These are phyloP conservation scores for Lactifluus subvellereus DNA, from an alignment of 768 basidiomycete genomes.

Conservation along the genomic window DNA sequence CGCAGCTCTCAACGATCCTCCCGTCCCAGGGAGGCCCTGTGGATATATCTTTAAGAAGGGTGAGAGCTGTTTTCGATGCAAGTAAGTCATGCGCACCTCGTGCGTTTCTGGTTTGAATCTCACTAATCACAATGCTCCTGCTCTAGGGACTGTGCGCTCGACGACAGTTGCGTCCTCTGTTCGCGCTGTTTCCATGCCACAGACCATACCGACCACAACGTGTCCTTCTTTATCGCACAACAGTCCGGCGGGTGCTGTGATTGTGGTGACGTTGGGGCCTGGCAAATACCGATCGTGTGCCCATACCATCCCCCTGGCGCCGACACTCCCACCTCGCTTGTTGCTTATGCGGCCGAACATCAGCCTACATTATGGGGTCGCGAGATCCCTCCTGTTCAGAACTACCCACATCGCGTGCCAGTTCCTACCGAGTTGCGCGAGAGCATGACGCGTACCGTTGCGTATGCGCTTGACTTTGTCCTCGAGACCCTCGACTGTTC, in stretches of 20 bases:
- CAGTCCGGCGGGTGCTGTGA: constrained; percentile 94
- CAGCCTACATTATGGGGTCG: constrained; percentile 29
- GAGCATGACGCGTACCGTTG: constrained; percentile 68
- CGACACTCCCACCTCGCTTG: constrained; percentile 30
- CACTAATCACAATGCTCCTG: neutral
- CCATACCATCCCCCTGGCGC: constrained; percentile 63
- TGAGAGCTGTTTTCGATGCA: constrained; percentile 91
- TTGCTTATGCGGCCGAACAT: constrained; percentile 27
- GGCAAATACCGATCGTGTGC: constrained; percentile 63
- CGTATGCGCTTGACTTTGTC: constrained; percentile 74
- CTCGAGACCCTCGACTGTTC: constrained; percentile 79
- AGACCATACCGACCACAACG: constrained; percentile 82
- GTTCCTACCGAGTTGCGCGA: constrained; percentile 64
- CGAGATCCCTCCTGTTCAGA: constrained; percentile 54
- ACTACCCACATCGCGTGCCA: constrained; percentile 51
- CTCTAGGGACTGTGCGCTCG: constrained; percentile 80
- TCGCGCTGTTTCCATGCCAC: constrained; percentile 84
- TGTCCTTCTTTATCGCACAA: constrained; percentile 88
- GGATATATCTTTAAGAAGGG: constrained; percentile 86
- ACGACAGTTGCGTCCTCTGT: constrained; percentile 89
- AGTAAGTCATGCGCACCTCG: constrained; percentile 45
- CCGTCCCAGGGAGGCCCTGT: constrained; percentile 69
- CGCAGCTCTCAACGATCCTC: constrained; percentile 52
- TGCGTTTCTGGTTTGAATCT: constrained; percentile 2
- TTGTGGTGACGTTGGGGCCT: constrained; percentile 89